A percentile compares a stretch with the other conserved stretches of the same genome.
phyloP scores from a whole-genome alignment of 2,329 filamentous ascomycete genomes.

The Fusarium sp. region DNA sequence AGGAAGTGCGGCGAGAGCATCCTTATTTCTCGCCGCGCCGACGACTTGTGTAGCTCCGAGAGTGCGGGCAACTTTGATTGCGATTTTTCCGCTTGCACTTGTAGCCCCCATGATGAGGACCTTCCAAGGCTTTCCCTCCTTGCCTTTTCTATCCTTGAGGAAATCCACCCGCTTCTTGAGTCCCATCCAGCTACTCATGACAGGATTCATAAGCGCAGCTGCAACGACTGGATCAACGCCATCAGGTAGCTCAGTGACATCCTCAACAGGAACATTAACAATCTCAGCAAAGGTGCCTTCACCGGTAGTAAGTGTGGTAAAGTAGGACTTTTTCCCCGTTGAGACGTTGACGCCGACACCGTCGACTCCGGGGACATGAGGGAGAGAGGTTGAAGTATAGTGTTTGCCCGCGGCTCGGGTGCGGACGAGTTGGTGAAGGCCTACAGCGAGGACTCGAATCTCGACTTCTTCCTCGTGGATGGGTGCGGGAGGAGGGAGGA shows the following conservation, averaged over 20 bases:
- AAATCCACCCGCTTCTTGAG: constrained; percentile 58
- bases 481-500: constrained; percentile 52
- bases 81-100: constrained; percentile 63
- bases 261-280: constrained; percentile 58
- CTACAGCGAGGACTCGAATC: constrained; percentile 64
- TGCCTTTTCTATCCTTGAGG: constrained; percentile 25
- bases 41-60: constrained; percentile 64
- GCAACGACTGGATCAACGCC: constrained; percentile 60
- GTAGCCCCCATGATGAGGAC: constrained; percentile 64
- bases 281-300: constrained; percentile 59
- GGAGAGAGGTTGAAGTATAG: constrained; percentile 62
- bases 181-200: constrained; percentile 69
- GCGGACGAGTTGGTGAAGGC: constrained; percentile 66
- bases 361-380: constrained; percentile 65
- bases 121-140: constrained; percentile 57
- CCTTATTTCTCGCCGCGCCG: constrained; percentile 62
- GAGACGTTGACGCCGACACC: constrained; percentile 61
- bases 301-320: constrained; percentile 51
- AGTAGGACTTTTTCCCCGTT: constrained; percentile 63
- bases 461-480: constrained; percentile 53
- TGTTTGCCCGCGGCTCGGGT: constrained; percentile 65
- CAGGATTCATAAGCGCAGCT: constrained; percentile 67
- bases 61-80: constrained; percentile 59
- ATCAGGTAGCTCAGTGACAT: constrained; percentile 56
- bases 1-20: constrained; percentile 54